Evolutionary conservation across 495 filamentous ascomycete genomes (phyloP).

Genomic region (Pyrenula massariospora): DNA sequence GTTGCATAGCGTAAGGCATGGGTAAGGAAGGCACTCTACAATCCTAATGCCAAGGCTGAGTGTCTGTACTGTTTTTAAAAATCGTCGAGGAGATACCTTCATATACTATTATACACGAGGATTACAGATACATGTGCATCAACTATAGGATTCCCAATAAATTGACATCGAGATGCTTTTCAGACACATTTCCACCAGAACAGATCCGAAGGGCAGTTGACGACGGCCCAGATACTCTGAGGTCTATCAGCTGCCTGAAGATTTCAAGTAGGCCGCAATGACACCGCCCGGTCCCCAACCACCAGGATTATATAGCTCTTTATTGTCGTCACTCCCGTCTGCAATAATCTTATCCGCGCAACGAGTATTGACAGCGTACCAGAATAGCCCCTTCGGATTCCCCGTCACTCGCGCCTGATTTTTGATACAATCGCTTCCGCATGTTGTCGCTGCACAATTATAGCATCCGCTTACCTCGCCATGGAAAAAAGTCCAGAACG

Average conservation of each 20-base stretch:
- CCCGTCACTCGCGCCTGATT: constrained; percentile 24
- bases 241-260: too few relatives aligned
- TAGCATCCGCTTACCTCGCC: constrained; percentile 11
- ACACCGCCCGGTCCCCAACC: constrained; percentile 38
- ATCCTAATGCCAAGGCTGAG: too few relatives aligned
- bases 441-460: constrained; percentile 11
- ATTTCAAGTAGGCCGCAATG: constrained; percentile 25
- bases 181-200: too few relatives aligned
- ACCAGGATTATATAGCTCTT: constrained; percentile 31
- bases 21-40: too few relatives aligned
- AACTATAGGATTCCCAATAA: too few relatives aligned
- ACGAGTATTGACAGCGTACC: constrained; percentile 33
- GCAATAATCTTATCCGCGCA: constrained; percentile 29
- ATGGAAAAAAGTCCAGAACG: constrained; percentile 42
- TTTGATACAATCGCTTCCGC: constrained; percentile 23
- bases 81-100: too few relatives aligned
- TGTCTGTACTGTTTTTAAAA: too few relatives aligned
- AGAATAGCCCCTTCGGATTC: constrained; percentile 19
- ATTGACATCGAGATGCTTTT: too few relatives aligned
- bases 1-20: not conserved
- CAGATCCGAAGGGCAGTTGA: too few relatives aligned
- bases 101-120: too few relatives aligned
- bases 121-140: too few relatives aligned
- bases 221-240: too few relatives aligned
- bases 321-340: constrained; percentile 15